A percentile compares a stretch with the other conserved stretches of the same genome.
Conservation (phyloP, 441 rosid genomes). For the Hura crepitans region DNA sequence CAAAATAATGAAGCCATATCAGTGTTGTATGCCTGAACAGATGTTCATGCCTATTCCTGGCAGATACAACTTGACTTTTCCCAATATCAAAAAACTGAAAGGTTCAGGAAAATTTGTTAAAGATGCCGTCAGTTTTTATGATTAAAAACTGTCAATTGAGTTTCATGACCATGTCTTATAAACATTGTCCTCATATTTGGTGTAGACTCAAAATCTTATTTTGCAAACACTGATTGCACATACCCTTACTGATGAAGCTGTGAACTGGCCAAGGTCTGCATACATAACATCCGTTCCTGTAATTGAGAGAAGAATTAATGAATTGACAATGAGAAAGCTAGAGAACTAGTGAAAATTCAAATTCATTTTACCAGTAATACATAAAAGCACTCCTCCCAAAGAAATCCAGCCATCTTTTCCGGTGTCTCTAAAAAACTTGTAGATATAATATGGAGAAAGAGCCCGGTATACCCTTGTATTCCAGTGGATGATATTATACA, state of each 20-base stretch:
- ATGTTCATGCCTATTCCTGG: background rate
- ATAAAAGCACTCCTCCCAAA: constrained; percentile 74
- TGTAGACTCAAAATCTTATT: background rate
- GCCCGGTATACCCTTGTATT: constrained; percentile 67
- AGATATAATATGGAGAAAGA: constrained; percentile 73
- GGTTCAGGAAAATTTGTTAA: background rate
- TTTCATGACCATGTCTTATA: background rate
- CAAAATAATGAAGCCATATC: background rate
- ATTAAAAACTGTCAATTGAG: background rate
- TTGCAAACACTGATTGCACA: constrained; percentile 12
- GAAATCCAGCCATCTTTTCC: constrained; percentile 84
- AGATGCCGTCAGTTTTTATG: constrained; percentile 10
- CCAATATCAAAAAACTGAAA: background rate
- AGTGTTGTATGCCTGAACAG: background rate
- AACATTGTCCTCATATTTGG: background rate
- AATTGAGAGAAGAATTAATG: constrained; percentile 27
- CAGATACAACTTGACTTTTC: background rate
- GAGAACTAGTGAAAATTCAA: constrained; percentile 15
- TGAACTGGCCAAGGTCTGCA: constrained; percentile 70
- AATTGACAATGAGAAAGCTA: constrained; percentile 21
- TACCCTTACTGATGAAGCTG: constrained; percentile 78
- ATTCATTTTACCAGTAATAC: constrained; percentile 59
- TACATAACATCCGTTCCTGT: constrained; percentile 85
- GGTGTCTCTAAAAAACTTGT: constrained; percentile 57
- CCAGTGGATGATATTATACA: constrained; percentile 72